Evolutionary conservation across 2,329 filamentous ascomycete species (phyloP).

Genomic region (Microdochium nivale): DNA sequence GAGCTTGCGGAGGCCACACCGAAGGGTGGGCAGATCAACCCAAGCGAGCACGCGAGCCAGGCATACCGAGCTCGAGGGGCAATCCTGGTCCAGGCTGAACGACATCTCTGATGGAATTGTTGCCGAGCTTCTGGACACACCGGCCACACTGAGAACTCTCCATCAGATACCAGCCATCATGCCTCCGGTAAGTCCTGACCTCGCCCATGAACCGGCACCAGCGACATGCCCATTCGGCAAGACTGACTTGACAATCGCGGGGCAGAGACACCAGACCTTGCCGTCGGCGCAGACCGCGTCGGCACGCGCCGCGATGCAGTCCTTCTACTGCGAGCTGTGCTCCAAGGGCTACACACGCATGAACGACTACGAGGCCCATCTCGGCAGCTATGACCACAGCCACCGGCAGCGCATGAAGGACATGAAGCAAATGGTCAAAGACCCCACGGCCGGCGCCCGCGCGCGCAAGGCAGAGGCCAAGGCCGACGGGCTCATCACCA

Average conservation of each 20-base stretch:
- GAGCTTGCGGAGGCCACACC: neutral
- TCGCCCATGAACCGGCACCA: no score
- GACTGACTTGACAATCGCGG: neutral
- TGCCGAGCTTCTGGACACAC: neutral
- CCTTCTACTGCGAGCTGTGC: constrained; percentile 82
- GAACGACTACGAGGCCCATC: constrained; percentile 93
- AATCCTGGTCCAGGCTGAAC: neutral
- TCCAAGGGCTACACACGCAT: constrained; percentile 91
- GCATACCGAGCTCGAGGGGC: no score
- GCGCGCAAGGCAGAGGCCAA: constrained; percentile 64
- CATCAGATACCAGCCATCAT: no score
- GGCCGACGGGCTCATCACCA: constrained; percentile 59
- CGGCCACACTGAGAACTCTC: no score
- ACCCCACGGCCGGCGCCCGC: constrained; percentile 55
- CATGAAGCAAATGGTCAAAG: constrained; percentile 75
- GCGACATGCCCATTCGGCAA: no score
- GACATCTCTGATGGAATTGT: neutral
- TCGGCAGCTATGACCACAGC: constrained; percentile 89
- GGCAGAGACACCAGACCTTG: constrained; percentile 47
- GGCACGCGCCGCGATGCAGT: constrained; percentile 67
- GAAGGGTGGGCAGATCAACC: neutral
- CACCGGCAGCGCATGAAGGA: constrained; percentile 86
- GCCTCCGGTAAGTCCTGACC: constrained; percentile 47
- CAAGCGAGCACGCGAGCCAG: no score
- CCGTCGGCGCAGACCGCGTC: constrained; percentile 50